Evolutionary conservation across 23 red algal species (phyloP).

Genomic region (Gracilaria domingensis): DNA sequence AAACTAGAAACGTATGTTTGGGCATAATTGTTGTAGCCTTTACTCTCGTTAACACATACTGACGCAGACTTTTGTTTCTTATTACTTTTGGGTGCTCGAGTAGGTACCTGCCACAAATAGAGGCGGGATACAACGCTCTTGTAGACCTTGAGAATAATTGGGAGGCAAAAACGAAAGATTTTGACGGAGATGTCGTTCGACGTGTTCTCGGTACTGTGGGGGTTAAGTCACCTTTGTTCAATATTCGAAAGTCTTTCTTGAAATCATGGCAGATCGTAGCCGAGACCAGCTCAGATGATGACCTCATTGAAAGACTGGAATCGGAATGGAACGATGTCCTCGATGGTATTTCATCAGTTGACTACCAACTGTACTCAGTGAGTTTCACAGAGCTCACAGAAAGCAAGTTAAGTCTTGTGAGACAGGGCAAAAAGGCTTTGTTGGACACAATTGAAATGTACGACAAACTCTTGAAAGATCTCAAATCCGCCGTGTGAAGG

Average conservation of each 20-base stretch:
- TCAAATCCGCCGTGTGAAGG: slow-evolving; percentile 32
- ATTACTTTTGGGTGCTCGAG: neutral
- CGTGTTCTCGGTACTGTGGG: slow-evolving; percentile 83
- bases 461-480: slow-evolving; percentile 42
- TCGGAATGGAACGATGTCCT: slow-evolving; percentile 63
- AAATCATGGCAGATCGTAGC: slow-evolving; percentile 62
- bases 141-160: slow-evolving; percentile 49
- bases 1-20: slow-evolving; percentile 56
- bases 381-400: slow-evolving; percentile 79
- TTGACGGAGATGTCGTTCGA: slow-evolving; percentile 80
- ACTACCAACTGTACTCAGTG: slow-evolving; percentile 85
- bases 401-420: slow-evolving; percentile 67
- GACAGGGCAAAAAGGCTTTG: slow-evolving; percentile 54
- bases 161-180: slow-evolving; percentile 56
- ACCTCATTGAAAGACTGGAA: slow-evolving; percentile 71
- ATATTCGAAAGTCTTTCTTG: slow-evolving; percentile 73
- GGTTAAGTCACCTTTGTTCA: slow-evolving; percentile 72
- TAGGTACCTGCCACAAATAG: slow-evolving; percentile 75
- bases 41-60: neutral
- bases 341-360: slow-evolving; percentile 70
- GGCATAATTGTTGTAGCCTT: neutral
- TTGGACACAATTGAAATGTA: slow-evolving; percentile 58
- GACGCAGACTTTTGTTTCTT: neutral
- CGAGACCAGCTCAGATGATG: slow-evolving; percentile 50
- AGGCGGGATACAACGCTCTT: slow-evolving; percentile 64